A percentile compares a stretch with the other conserved stretches of the same genome.
phyloP scores from a whole-genome alignment of 306 rosid genomes.

The Datisca glomerata region DNA sequence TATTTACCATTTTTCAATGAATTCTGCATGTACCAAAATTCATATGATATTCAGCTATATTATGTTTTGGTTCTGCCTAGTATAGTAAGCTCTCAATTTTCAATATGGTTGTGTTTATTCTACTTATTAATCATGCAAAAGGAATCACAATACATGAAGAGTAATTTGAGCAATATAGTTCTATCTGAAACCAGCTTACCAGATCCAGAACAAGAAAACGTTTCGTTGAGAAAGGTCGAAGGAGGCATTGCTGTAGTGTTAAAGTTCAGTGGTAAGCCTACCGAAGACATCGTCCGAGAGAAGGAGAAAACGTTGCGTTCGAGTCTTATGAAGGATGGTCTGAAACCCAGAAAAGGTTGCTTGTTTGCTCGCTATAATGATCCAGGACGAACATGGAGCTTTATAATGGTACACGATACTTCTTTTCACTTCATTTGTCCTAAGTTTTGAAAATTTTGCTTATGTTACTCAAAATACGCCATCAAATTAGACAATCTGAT shows the following conservation, averaged over 20 bases:
- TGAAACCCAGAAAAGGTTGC: constrained; percentile 59
- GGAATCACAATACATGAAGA: no score
- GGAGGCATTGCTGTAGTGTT: constrained; percentile 65
- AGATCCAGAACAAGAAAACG: constrained; percentile 56
- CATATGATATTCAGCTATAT: no score
- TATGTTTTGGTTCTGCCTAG: no score
- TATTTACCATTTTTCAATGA: neutral
- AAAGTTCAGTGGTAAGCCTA: constrained; percentile 79
- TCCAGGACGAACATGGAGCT: constrained; percentile 77
- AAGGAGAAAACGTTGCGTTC: constrained; percentile 45
- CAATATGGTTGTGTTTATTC: no score
- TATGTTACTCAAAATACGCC: neutral
- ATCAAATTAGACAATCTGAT: no score
- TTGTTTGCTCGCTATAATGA: constrained; percentile 94
- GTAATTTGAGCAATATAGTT: no score
- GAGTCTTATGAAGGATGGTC: constrained; percentile 43
- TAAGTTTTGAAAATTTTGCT: neutral
- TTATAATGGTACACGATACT: constrained; percentile 70
- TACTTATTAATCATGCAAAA: no score
- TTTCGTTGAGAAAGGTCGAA: constrained; percentile 55
- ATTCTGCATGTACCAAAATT: no score
- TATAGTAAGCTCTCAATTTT: no score
- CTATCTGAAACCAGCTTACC: constrained; percentile 84
- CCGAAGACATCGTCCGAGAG: constrained; percentile 38
- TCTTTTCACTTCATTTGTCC: neutral